phyloP scores from a whole-genome alignment of 179 eudicot species.

The Gypsophila paniculata region DNA sequence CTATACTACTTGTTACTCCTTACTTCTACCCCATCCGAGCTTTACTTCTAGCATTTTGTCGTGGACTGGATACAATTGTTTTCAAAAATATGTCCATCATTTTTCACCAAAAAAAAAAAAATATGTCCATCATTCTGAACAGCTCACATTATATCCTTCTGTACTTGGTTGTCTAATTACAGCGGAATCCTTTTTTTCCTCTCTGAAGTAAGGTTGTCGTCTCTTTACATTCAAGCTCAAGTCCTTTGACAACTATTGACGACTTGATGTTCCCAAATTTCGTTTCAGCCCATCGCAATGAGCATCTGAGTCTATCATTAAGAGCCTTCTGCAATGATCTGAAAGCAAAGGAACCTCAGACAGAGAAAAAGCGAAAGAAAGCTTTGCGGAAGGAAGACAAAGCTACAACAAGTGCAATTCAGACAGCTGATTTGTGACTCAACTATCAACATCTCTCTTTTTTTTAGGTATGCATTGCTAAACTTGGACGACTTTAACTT shows the following conservation, averaged over 20 bases:
- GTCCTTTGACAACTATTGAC: conserved; percentile 8
- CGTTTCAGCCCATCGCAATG: conserved; percentile 78
- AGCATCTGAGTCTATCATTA: conserved; percentile 49
- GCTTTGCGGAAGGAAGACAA: conserved; percentile 52
- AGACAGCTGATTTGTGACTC: conserved; percentile 39
- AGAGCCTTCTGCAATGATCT: conserved; percentile 58
- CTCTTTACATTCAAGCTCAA: conserved; percentile 1
- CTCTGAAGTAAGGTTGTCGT: background rate
- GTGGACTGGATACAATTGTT: background rate
- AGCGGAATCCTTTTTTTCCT: background rate
- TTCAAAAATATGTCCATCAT: background rate
- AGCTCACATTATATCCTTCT: background rate
- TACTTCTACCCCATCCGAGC: background rate
- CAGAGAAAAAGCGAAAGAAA: conserved; percentile 72
- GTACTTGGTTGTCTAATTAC: background rate
- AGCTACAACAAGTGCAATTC: conserved; percentile 38
- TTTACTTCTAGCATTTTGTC: background rate
- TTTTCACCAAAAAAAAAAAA: no score
- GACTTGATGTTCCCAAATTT: conserved; percentile 7
- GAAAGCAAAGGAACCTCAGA: conserved; percentile 75
- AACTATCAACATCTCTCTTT: background rate
- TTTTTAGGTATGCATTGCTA: background rate
- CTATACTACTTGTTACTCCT: background rate
- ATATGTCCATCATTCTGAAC: background rate
- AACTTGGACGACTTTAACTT: background rate